A percentile compares a stretch with the other conserved stretches of the same genome.
phyloP scores from a whole-genome alignment of 805 yeast species.

The Lipomyces yamanashiensis region DNA sequence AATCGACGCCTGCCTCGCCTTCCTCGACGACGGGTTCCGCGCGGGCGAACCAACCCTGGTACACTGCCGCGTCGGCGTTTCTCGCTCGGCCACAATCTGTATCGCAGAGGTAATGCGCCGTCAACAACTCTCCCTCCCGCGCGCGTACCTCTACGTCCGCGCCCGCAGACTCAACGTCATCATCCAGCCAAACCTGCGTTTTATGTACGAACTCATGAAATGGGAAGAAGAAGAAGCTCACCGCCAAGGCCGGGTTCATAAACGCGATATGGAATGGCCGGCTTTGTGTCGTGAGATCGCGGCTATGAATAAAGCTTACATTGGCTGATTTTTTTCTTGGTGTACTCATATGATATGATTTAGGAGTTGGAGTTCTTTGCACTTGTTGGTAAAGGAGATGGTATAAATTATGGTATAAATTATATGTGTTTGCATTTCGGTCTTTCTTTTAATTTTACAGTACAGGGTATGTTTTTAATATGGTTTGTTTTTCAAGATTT shows the following conservation, averaged over 20 bases:
- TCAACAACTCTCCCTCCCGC: constrained; percentile 64
- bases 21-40: constrained; percentile 54
- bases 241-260: constrained; percentile 35
- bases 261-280: constrained; percentile 84
- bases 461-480: not conserved
- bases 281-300: constrained; percentile 82
- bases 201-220: constrained; percentile 86
- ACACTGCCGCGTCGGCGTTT: constrained; percentile 95
- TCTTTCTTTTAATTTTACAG: not conserved
- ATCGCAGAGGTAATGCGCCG: constrained; percentile 93
- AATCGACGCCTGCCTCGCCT: constrained; percentile 66
- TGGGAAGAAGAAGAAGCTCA: constrained; percentile 55
- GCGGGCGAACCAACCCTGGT: constrained; percentile 62
- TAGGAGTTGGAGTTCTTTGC: constrained; percentile 4
- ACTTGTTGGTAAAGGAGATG: not conserved
- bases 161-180: constrained; percentile 88
- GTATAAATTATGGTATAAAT: not conserved
- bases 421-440: not conserved
- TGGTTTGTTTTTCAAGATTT: not conserved
- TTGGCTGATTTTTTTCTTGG: constrained; percentile 37
- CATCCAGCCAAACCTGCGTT: constrained; percentile 89
- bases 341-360: constrained; percentile 3
- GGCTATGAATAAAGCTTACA: constrained; percentile 71
- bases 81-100: constrained; percentile 92
- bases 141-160: constrained; percentile 86